Base-by-base conservation (phyloP, 768 basidiomycete species). In the Trametes coccinea region DNA sequence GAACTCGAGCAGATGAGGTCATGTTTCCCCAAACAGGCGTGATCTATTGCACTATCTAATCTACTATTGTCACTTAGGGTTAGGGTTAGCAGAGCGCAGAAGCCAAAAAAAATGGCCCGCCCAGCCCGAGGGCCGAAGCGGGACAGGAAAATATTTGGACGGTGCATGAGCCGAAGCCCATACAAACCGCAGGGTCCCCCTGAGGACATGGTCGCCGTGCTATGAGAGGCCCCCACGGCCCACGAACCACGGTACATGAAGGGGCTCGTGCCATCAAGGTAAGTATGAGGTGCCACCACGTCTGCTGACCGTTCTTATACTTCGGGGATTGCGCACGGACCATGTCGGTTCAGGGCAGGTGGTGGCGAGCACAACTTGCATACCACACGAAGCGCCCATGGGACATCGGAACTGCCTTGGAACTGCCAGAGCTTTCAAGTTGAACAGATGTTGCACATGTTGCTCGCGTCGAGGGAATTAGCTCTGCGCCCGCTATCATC, bases 191-290 rank as follows among this genome's bases (percentile, higher is more conserved):
- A 59, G 43, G 68, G 56, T 69, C 75, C 77, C 78, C 77, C 76
- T 80, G 78, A 62, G 80, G 80, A 80, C 79, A 80, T 48, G 77
- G 80, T 80, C 80, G 80, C 80, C 80, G 80, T 81, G 80, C 80
- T 79, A 79, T 81, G 80, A 66, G 66, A 67, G 68, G 66, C 60
- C 69, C 72, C 71, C 66, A 72, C 66, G 69, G 75, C 75, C 75
- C 74, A 73, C 69, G 66, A 53, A 60, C 73, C 73, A 73, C 65
- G 70, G 71, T 65, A 74, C 64, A 49, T 75, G 75, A 76, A 74
- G 73, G 74, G 73, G 69, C 64, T 54, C 64, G 69, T 71, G 70
- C 71, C 71, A 71, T 73, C 71, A 73, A 73, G 71, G 71, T 73
- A 73, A 73, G 71, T 73, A 73, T 73, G 71, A 73, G 63, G 46